Conservation (phyloP, 495 filamentous ascomycete genomes). For the Penicillium daleae region DNA sequence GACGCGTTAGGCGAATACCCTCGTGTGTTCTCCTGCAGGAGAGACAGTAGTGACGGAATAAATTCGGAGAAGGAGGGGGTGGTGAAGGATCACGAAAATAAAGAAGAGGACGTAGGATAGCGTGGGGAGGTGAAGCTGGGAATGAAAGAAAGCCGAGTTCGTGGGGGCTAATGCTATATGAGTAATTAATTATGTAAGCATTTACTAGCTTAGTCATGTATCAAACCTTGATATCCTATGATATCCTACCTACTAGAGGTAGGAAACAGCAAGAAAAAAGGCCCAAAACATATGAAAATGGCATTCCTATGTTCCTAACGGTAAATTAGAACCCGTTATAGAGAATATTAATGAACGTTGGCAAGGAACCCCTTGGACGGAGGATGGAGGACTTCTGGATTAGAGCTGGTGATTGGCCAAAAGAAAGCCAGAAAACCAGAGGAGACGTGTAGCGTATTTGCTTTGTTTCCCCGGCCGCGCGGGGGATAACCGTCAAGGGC, state of each 20-base stretch:
- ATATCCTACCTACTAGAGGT: not conserved
- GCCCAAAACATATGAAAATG: not conserved
- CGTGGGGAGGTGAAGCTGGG: not conserved
- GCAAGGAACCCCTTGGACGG: not conserved
- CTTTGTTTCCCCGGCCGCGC: not conserved
- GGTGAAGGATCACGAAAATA: not conserved
- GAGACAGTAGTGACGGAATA: not conserved
- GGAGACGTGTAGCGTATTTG: not conserved
- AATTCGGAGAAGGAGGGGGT: not conserved
- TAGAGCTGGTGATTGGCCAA: not conserved
- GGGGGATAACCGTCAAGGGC: not conserved
- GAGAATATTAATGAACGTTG: not conserved
- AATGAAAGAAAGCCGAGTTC: not conserved
- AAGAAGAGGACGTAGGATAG: not conserved
- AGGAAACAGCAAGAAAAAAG: not conserved
- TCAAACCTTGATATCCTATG: not conserved
- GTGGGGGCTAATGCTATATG: too few relatives aligned
- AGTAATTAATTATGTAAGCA: not conserved
- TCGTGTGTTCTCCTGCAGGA: not conserved
- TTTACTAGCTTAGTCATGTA: constrained; percentile 4
- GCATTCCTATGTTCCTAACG: not conserved
- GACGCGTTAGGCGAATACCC: not conserved
- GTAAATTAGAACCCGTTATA: not conserved
- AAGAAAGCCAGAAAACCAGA: not conserved
- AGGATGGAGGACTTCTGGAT: not conserved